These are phyloP conservation scores for Alternaria incomplexa DNA, from an alignment of 2,329 filamentous ascomycete species.

Conservation along the genomic window DNA sequence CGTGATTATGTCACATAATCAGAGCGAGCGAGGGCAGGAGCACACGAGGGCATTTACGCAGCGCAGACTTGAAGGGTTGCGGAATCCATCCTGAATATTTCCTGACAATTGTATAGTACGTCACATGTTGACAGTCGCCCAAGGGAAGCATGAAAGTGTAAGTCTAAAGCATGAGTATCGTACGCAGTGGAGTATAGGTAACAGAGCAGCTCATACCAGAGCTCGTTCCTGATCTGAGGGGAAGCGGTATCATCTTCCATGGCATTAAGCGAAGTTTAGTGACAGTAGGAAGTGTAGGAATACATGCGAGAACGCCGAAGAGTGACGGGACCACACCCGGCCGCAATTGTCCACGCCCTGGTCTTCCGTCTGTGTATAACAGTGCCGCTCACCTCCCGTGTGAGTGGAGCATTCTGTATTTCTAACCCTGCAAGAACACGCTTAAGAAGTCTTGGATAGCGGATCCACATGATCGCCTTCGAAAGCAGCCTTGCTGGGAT, in stretches of 20 bases:
- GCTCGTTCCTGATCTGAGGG: slow-evolving; percentile 19
- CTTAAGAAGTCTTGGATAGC: slow-evolving; percentile 48
- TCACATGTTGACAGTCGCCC: neutral
- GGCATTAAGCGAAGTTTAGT: slow-evolving; percentile 40
- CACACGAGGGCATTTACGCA: neutral
- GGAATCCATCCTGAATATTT: neutral
- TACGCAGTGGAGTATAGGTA: slow-evolving; percentile 43
- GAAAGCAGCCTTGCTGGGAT: slow-evolving; percentile 54
- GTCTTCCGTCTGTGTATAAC: neutral
- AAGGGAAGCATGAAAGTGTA: neutral
- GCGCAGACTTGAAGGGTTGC: neutral
- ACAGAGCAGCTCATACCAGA: slow-evolving; percentile 27
- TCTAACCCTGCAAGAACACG: neutral
- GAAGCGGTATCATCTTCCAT: slow-evolving; percentile 18
- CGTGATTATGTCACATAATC: neutral
- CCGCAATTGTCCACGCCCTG: neutral
- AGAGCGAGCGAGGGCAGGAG: neutral
- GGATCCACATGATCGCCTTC: slow-evolving; percentile 66
- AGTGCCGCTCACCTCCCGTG: neutral
- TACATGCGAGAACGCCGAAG: slow-evolving; percentile 41
- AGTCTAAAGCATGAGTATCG: slow-evolving; percentile 25
- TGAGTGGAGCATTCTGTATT: neutral
- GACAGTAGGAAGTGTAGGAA: slow-evolving; percentile 48
- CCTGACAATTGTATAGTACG: neutral
- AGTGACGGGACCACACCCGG: slow-evolving; percentile 8